A percentile compares a stretch with the other conserved stretches of the same genome.
These are phyloP conservation scores for Amaranthus tricolor DNA, from an alignment of 179 eudicot genomes.

Conservation along the genomic window DNA sequence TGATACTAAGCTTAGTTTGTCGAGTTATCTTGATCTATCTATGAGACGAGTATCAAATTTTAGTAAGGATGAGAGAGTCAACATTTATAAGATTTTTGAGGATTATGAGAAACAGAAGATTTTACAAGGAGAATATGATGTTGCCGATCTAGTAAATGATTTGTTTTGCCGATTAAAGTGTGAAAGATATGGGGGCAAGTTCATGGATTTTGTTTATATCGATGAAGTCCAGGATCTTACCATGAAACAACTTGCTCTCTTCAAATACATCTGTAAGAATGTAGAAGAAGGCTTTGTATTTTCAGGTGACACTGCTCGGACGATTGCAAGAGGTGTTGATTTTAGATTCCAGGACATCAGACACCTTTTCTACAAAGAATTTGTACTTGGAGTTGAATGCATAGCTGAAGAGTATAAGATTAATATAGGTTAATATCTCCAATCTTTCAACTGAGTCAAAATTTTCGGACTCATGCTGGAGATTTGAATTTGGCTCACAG, in stretches of 20 bases:
- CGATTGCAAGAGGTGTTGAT: constrained; percentile 68
- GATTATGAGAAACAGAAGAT: constrained; percentile 58
- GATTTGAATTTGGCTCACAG: constrained; percentile 60
- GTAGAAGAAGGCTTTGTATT: constrained; percentile 75
- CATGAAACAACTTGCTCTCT: constrained; percentile 59
- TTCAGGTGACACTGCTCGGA: constrained; percentile 80
- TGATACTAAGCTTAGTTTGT: constrained; percentile 26
- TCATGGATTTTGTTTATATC: constrained; percentile 65
- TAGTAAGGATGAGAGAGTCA: constrained; percentile 33
- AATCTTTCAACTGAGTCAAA: constrained; percentile 43
- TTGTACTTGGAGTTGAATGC: constrained; percentile 29
- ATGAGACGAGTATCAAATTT: constrained; percentile 39
- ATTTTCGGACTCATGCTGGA: constrained; percentile 74
- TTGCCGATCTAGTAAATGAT: constrained; percentile 66
- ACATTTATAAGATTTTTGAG: constrained; percentile 47
- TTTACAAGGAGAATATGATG: constrained; percentile 52
- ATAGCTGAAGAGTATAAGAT: constrained; percentile 17
- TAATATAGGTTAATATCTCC: constrained; percentile 52
- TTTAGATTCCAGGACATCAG: constrained; percentile 67
- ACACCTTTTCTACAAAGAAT: constrained; percentile 51
- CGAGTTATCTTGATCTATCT: constrained; percentile 45
- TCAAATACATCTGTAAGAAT: constrained; percentile 59
- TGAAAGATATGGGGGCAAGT: constrained; percentile 42
- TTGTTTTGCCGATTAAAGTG: constrained; percentile 46
- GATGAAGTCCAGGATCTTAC: constrained; percentile 85